These are phyloP conservation scores for Lipomyces japonicus DNA, from an alignment of 805 yeast species.

Conservation along the genomic window DNA sequence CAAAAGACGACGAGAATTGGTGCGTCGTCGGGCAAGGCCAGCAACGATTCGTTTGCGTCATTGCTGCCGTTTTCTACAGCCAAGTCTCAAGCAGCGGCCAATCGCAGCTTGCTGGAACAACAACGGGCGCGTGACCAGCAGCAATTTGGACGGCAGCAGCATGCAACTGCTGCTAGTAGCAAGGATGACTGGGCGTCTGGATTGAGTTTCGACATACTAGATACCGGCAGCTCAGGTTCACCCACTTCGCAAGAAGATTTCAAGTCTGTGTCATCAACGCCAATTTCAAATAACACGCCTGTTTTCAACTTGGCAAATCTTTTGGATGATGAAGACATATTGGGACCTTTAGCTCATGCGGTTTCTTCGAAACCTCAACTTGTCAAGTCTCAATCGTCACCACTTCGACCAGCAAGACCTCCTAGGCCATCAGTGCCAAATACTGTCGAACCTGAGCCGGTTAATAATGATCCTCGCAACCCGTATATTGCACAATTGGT, in stretches of 20 bases:
- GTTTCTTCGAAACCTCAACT: conserved; percentile 2
- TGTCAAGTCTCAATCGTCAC: background rate
- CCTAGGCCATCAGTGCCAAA: background rate
- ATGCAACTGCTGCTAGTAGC: background rate
- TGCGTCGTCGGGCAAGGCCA: conserved; percentile 1
- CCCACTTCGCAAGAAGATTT: background rate
- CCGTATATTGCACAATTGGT: conserved; percentile 59
- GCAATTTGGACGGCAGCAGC: background rate
- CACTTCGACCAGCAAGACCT: conserved; percentile 1
- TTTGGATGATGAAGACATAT: conserved; percentile 25
- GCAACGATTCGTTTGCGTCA: conserved; percentile 27
- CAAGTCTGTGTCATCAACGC: background rate
- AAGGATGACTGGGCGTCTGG: conserved; percentile 21
- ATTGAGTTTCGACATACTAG: conserved; percentile 19
- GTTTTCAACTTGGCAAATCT: background rate
- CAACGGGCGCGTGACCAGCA: conserved; percentile 6
- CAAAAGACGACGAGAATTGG: background rate
- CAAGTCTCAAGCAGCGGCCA: conserved; percentile 10
- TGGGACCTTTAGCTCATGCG: conserved; percentile 29
- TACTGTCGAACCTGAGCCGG: background rate
- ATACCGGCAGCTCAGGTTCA: background rate
- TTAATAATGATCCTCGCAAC: conserved; percentile 24
- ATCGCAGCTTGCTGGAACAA: conserved; percentile 13
- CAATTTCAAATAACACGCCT: background rate
- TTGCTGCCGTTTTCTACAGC: conserved; percentile 23